A percentile compares a stretch with the other conserved stretches of the same genome.
These are phyloP conservation scores for Teunomyces kruisii DNA, from an alignment of 805 yeast species.

Conservation along the genomic window DNA sequence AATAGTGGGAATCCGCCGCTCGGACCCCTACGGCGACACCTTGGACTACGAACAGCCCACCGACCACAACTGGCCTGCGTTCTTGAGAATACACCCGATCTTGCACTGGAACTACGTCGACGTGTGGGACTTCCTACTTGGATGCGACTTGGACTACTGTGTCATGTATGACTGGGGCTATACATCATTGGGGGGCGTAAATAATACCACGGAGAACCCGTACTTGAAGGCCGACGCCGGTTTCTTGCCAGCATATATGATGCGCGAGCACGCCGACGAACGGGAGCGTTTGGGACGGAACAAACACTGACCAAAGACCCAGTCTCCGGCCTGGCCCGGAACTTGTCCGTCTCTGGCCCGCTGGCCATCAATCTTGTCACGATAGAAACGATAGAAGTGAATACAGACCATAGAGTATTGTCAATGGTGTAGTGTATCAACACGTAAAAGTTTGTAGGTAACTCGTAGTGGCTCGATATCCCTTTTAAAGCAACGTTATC, in stretches of 20 bases:
- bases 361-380: neutral
- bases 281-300: conserved; percentile 45
- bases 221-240: conserved; percentile 25
- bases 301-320: neutral
- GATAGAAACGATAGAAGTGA: neutral
- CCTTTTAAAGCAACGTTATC: too few species aligned
- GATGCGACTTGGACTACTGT: conserved; percentile 66
- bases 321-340: neutral
- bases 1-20: conserved; percentile 81
- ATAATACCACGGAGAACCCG: conserved; percentile 74
- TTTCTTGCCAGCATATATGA: conserved; percentile 56
- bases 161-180: conserved; percentile 77
- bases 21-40: conserved; percentile 78
- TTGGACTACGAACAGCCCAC: conserved; percentile 67
- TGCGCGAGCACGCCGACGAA: conserved; percentile 62
- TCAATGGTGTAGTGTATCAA: too few species aligned
- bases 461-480: too few species aligned
- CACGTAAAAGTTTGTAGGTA: too few species aligned
- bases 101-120: conserved; percentile 83
- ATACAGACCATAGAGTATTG: too few species aligned
- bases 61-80: conserved; percentile 89
- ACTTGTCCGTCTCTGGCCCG: neutral
- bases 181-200: conserved; percentile 83
- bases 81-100: conserved; percentile 82
- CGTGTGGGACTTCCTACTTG: conserved; percentile 79